phyloP scores from a whole-genome alignment of 768 basidiomycete genomes.

The Kwoniella mangroviensis region DNA sequence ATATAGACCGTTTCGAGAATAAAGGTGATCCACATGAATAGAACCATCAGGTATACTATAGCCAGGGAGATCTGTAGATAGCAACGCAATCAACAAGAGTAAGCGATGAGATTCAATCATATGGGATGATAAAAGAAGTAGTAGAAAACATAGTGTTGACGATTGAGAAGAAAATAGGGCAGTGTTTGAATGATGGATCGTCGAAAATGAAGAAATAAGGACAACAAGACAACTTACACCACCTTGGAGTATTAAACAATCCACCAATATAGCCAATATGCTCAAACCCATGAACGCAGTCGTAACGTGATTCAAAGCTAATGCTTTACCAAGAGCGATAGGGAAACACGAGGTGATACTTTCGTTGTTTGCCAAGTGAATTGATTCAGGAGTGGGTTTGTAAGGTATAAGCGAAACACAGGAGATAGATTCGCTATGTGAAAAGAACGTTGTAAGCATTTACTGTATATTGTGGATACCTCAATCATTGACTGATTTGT shows the following conservation, averaged over 20 bases:
- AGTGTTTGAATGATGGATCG: no score
- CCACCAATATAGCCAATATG: slow-evolving; percentile 4
- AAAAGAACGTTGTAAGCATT: no score
- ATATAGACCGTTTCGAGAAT: slow-evolving; percentile 10
- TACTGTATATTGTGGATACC: no score
- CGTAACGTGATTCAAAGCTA: slow-evolving; percentile 15
- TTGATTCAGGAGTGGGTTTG: neutral
- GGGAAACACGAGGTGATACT: slow-evolving; percentile 5
- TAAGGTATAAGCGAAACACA: slow-evolving; percentile 13
- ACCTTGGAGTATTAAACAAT: neutral
- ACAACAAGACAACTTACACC: neutral
- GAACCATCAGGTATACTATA: slow-evolving; percentile 5
- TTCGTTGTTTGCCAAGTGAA: slow-evolving; percentile 9
- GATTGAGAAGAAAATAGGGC: no score
- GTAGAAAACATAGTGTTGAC: no score
- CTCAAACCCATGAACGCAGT: slow-evolving; percentile 6
- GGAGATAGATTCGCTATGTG: neutral
- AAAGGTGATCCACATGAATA: slow-evolving; percentile 24
- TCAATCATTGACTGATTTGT: no score
- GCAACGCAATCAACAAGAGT: neutral
- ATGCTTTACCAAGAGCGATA: slow-evolving; percentile 12
- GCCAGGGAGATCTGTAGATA: slow-evolving; percentile 4
- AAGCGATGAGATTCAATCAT: neutral
- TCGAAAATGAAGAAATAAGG: no score
- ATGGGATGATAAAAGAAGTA: no score